Evolutionary conservation across 768 basidiomycete genomes (phyloP).

Genomic region (Rhizopogon roseolus): DNA sequence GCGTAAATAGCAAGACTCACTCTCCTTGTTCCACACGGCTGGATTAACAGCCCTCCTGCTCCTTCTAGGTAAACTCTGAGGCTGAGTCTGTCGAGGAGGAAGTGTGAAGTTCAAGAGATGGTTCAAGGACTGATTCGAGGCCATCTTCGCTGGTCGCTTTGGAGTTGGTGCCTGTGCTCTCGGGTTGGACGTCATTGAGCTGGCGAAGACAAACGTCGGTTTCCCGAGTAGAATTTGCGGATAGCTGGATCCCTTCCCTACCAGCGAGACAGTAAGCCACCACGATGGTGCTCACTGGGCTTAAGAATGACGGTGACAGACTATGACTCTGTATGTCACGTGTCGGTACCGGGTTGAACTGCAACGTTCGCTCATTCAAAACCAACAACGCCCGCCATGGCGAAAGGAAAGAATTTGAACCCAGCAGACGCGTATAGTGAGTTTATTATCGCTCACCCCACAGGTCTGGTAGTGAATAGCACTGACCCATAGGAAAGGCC

Average conservation of each 20-base stretch:
- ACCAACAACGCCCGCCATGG: slow-evolving; percentile 41
- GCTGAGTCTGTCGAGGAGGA: slow-evolving; percentile 75
- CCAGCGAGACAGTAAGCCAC: slow-evolving; percentile 37
- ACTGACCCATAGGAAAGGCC: slow-evolving; percentile 65
- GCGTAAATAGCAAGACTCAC: slow-evolving; percentile 46
- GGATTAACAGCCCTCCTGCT: slow-evolving; percentile 63
- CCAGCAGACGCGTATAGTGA: slow-evolving; percentile 92
- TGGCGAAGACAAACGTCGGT: slow-evolving; percentile 10
- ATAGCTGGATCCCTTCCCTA: slow-evolving; percentile 34
- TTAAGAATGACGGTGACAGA: not conserved
- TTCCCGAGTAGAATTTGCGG: not conserved
- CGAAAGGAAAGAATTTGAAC: slow-evolving; percentile 81
- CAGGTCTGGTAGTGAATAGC: not conserved
- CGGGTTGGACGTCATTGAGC: slow-evolving; percentile 24
- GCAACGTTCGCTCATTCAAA: too few relatives aligned
- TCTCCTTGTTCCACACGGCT: slow-evolving; percentile 86
- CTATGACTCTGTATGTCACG: slow-evolving; percentile 25
- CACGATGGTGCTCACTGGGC: slow-evolving; percentile 3
- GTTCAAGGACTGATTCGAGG: slow-evolving; percentile 60
- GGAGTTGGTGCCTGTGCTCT: slow-evolving; percentile 30
- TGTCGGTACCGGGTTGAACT: slow-evolving; percentile 6
- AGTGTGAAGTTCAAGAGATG: slow-evolving; percentile 93
- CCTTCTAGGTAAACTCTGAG: slow-evolving; percentile 62
- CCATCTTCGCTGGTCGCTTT: slow-evolving; percentile 66
- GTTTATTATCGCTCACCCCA: slow-evolving; percentile 25